phyloP scores from a whole-genome alignment of 306 rosid genomes.

The Trifolium fragiferum region DNA sequence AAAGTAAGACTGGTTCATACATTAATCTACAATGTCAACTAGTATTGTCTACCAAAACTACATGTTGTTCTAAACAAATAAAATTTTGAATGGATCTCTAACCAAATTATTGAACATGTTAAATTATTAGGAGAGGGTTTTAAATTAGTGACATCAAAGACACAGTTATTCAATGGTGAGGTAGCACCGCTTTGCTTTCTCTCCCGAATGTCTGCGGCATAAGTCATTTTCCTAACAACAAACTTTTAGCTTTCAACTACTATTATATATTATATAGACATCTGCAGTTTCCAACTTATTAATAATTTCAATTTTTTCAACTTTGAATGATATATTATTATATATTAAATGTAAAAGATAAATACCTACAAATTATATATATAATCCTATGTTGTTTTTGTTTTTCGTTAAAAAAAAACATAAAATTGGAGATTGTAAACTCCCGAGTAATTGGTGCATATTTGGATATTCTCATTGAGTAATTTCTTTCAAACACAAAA shows the following conservation, averaged over 20 bases:
- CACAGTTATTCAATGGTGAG: neutral
- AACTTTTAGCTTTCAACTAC: neutral
- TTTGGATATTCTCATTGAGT: no score
- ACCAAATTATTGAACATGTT: neutral
- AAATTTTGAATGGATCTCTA: neutral
- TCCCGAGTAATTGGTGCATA: no score
- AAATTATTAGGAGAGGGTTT: neutral
- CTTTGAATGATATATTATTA: neutral
- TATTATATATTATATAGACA: neutral
- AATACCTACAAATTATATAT: no score
- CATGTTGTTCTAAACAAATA: neutral
- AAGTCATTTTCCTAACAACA: conserved; percentile 11
- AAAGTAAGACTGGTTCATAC: neutral
- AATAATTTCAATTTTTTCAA: neutral
- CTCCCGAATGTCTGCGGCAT: neutral
- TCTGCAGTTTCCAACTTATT: conserved; percentile 6
- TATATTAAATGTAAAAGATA: no score
- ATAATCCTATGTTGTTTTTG: no score
- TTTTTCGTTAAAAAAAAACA: no score
- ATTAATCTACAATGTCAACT: neutral
- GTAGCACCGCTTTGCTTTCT: conserved; percentile 14
- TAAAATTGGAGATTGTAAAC: no score
- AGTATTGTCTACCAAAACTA: neutral
- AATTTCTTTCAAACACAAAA: no score
- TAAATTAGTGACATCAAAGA: neutral